phyloP scores from a whole-genome alignment of 257 asterid genomes.

The Anisodus tanguticus region DNA sequence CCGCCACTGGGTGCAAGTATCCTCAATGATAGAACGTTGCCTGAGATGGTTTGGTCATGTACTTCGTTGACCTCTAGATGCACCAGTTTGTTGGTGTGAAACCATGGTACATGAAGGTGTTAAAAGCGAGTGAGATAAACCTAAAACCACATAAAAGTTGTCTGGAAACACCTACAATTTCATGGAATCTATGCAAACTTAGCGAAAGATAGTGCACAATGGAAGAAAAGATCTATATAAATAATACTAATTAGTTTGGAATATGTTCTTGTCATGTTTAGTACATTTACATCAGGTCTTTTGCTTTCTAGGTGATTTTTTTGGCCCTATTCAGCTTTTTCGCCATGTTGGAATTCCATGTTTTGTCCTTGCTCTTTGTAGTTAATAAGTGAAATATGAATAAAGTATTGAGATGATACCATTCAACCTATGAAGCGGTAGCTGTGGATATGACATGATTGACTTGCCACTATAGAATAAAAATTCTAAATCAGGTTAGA shows the following conservation, averaged over 20 bases:
- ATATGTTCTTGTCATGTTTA: background rate
- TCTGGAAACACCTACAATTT: background rate
- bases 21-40: conserved; percentile 9
- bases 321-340: too few relatives aligned
- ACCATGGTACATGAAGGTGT: background rate
- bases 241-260: background rate
- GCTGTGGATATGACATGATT: conserved; percentile 3
- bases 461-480: background rate
- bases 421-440: background rate
- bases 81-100: background rate
- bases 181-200: background rate
- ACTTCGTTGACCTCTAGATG: background rate
- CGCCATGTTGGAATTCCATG: background rate
- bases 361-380: background rate
- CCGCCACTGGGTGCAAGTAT: background rate
- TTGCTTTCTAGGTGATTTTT: background rate
- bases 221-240: background rate
- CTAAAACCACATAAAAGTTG: background rate
- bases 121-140: background rate
- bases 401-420: background rate
- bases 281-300: background rate
- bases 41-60: background rate
- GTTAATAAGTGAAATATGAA: background rate
- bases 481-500: background rate
- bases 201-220: background rate